phyloP scores from a whole-genome alignment of 106 monocot species.

The Platanthera zijinensis region DNA sequence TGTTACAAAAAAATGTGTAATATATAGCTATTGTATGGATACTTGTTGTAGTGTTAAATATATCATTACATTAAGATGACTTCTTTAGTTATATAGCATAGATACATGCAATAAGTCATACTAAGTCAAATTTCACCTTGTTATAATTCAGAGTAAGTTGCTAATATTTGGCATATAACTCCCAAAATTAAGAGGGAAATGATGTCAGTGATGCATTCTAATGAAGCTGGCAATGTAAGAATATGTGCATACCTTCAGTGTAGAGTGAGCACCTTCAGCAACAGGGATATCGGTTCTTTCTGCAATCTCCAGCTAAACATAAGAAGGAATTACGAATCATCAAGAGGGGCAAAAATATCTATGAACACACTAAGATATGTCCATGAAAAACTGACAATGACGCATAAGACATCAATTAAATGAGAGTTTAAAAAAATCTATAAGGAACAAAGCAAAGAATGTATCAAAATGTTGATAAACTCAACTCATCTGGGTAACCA shows the following conservation, averaged over 20 bases:
- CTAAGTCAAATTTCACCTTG: background rate
- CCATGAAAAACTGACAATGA: background rate
- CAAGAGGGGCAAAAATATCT: background rate
- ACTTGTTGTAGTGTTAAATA: too few species aligned
- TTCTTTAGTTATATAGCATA: too few species aligned
- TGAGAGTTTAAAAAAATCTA: background rate
- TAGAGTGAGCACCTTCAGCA: slow-evolving; percentile 89
- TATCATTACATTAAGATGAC: too few species aligned
- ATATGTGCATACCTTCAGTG: slow-evolving; percentile 56
- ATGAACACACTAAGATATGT: background rate
- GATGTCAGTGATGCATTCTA: background rate
- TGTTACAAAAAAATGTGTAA: too few species aligned
- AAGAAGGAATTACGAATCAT: background rate
- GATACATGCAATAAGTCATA: background rate
- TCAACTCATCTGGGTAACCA: too few species aligned
- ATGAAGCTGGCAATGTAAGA: slow-evolving; percentile 1
- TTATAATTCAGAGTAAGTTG: background rate
- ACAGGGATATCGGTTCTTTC: slow-evolving; percentile 83
- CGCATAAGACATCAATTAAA: background rate
- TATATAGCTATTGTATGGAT: too few species aligned
- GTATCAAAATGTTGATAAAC: background rate
- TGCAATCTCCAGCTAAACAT: slow-evolving; percentile 79
- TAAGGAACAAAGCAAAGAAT: background rate
- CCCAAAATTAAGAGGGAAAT: slow-evolving; percentile 3
- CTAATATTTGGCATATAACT: background rate